These are phyloP conservation scores for Chloromonas sp. DNA, from an alignment of 163 green algal genomes.

Conservation along the genomic window DNA sequence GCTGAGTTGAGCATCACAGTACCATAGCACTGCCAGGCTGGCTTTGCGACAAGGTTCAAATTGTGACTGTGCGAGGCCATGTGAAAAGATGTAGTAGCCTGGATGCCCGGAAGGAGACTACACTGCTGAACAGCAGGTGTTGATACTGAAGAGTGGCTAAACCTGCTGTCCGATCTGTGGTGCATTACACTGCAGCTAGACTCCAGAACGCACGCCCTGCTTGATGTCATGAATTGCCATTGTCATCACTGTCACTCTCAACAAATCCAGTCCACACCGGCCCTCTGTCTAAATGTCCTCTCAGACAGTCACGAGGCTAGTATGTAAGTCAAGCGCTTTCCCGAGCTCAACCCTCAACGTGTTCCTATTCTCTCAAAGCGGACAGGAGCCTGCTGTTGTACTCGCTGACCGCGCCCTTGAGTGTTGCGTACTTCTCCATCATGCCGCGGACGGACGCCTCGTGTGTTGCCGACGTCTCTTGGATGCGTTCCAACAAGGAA, in stretches of 20 bases:
- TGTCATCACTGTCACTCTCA: too few species aligned
- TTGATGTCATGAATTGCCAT: neutral
- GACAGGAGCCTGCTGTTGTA: conserved; percentile 53
- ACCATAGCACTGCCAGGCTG: too few species aligned
- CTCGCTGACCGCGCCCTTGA: conserved; percentile 49
- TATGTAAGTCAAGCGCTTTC: neutral
- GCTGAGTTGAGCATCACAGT: too few species aligned
- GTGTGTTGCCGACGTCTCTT: conserved; percentile 48
- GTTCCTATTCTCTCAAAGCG: conserved; percentile 22
- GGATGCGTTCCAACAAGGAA: conserved; percentile 44
- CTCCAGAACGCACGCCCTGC: neutral
- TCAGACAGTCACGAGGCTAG: neutral
- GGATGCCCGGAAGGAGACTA: too few species aligned
- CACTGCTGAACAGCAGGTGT: too few species aligned
- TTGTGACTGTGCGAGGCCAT: too few species aligned
- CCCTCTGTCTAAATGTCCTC: neutral
- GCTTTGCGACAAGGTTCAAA: too few species aligned
- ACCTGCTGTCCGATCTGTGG: too few species aligned
- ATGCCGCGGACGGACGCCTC: conserved; percentile 41
- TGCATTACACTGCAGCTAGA: neutral
- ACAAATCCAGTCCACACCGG: too few species aligned
- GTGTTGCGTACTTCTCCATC: conserved; percentile 53
- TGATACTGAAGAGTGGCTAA: too few species aligned
- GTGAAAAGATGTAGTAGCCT: too few species aligned
- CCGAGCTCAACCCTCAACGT: neutral